A percentile compares a stretch with the other conserved stretches of the same genome.
These are phyloP conservation scores for Alopecurus myosuroides DNA, from an alignment of 176 grass and related monocot genomes.

Conservation along the genomic window DNA sequence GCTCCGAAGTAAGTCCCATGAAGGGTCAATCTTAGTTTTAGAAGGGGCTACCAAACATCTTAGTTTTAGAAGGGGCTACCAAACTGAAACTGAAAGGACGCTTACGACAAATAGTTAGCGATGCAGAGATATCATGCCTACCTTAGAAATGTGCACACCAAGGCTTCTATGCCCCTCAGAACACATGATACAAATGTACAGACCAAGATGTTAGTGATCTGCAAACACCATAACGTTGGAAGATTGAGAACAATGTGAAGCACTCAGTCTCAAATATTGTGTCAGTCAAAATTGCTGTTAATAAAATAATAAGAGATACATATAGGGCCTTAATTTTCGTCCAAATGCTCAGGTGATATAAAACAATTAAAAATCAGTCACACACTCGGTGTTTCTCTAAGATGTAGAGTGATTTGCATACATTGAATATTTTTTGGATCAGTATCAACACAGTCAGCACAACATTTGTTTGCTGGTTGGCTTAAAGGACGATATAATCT, in stretches of 20 bases:
- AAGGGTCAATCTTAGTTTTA: too few species aligned
- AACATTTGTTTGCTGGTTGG: conserved; percentile 62
- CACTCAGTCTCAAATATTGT: too few species aligned
- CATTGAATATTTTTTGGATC: conserved; percentile 43
- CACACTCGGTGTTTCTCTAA: neutral
- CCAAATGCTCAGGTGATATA: neutral
- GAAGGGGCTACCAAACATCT: too few species aligned
- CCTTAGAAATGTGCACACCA: conserved; percentile 90
- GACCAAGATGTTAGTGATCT: conserved; percentile 79
- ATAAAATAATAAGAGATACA: conserved; percentile 1
- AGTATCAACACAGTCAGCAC: conserved; percentile 67
- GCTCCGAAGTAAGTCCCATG: too few species aligned
- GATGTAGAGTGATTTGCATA: neutral
- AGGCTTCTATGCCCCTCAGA: conserved; percentile 92
- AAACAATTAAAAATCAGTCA: neutral
- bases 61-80: too few species aligned
- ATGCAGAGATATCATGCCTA: neutral
- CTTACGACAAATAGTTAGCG: neutral
- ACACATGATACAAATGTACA: conserved; percentile 98
- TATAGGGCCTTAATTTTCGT: neutral
- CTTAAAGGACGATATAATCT: conserved; percentile 67
- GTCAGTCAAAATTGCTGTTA: neutral
- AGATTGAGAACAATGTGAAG: conserved; percentile 1
- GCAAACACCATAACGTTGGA: conserved; percentile 8
- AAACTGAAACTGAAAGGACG: conserved; percentile 1